Base-by-base conservation (phyloP, 2,329 filamentous ascomycete genomes). In the Colletotrichum siamense region DNA sequence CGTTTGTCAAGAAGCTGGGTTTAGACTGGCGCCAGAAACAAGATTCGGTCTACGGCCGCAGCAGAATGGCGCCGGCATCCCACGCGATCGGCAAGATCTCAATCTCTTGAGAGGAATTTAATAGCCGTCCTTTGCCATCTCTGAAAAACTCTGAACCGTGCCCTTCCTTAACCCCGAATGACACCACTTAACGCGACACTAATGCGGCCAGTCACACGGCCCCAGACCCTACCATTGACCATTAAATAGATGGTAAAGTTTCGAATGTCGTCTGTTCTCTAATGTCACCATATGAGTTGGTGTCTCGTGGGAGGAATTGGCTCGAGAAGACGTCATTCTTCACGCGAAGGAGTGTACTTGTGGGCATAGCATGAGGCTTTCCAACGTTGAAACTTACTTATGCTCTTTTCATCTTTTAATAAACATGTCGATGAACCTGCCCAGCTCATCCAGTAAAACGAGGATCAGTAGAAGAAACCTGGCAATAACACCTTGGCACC, bases 21-120 rank as follows among this genome's bases (percentile, higher is more conserved):
- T 52, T 13, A 52, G 44, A 52, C 44, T 52, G 44, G 44, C 44
- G 44, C n/a, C n/a, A 52, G 44, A 52, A 52, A 52, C 44, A 52
- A 52, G 44, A 52, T 52, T 52, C 44, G 44, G n/a, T 32, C 61
- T 63, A 34, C 61, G 30, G 28, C 28, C 18, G 61, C 18, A 22
- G 15, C 18, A 22, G 30, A 63, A 22, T 15, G 61, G n/a, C 6
- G 18, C n/a, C 44, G 44, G 44, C 44, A 52, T 52, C 44, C 44
- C 44, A 52, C 44, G n/a, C 44, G 65, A 68, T 68, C 65, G 49
- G 49, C 65, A 68, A 68, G 30, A 55, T 68, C 26, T 16, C 32
- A 22, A 28, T 44, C 15, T 44, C 34, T 64, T 64, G 55, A 26
- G 32, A 39, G 32, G 24, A 24, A 39, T 64, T 64, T 8, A 26